phyloP scores from a whole-genome alignment of 1,284 basidiomycete species.

The Trichosporon sp. region DNA sequence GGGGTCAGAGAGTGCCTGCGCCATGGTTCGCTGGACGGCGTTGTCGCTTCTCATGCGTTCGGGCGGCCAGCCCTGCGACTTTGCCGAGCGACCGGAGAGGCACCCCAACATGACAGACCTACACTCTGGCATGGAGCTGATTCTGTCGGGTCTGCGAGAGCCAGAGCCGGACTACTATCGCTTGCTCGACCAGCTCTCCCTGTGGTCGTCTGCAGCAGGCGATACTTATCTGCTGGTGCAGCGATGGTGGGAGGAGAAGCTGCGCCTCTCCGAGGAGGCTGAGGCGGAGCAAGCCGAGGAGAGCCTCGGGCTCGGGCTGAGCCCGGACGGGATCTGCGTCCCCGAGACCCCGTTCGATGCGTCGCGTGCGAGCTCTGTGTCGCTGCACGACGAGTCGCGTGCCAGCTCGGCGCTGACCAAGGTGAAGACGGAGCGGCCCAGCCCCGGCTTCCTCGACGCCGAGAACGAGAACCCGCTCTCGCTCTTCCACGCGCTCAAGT shows the following conservation, averaged over 20 bases:
- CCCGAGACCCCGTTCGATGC: neutral
- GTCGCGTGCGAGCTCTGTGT: neutral
- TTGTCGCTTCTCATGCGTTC: neutral
- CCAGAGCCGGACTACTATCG: conserved; percentile 2
- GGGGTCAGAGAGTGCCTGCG: neutral
- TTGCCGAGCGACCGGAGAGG: neutral
- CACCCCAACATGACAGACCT: neutral
- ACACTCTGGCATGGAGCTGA: neutral
- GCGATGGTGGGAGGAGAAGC: neutral
- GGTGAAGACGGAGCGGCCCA: neutral
- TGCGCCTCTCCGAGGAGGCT: neutral
- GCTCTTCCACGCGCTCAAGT: neutral
- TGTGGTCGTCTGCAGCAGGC: neutral
- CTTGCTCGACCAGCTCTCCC: neutral
- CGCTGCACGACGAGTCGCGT: neutral
- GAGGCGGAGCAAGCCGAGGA: neutral
- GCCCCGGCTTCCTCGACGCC: neutral
- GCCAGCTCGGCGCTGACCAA: neutral
- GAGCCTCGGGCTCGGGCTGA: neutral
- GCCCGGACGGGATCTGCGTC: too few relatives aligned
- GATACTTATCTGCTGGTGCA: neutral
- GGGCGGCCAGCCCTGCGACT: neutral
- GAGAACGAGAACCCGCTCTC: neutral
- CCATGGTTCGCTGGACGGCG: neutral
- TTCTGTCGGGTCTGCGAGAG: neutral